A percentile compares a stretch with the other conserved stretches of the same genome.
phyloP scores from a whole-genome alignment of 768 basidiomycete species.

The Mycena rosella region DNA sequence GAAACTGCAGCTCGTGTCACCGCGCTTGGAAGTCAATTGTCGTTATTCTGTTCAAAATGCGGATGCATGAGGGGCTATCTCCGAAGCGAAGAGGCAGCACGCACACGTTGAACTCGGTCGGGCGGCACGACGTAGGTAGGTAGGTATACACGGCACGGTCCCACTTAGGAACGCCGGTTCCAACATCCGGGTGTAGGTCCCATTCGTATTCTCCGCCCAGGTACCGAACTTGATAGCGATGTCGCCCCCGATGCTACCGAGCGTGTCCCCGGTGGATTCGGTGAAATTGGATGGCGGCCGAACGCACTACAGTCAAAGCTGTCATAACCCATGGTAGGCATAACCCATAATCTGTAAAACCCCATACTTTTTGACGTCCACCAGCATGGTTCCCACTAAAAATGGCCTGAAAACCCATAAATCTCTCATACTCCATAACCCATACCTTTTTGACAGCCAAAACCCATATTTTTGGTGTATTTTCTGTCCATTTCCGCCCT shows the following conservation, averaged over 20 bases:
- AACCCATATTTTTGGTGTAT: no score
- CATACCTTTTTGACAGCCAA: no score
- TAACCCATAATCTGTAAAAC: no score
- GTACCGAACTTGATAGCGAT: constrained; percentile 67
- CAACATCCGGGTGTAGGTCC: constrained; percentile 63
- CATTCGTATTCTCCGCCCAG: constrained; percentile 51
- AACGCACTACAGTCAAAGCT: no score
- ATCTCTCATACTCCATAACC: no score
- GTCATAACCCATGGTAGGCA: no score
- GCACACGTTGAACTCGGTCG: constrained; percentile 71
- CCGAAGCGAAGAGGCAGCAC: constrained; percentile 40
- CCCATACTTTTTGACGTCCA: no score
- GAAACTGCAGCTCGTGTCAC: constrained; percentile 71
- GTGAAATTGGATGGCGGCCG: constrained; percentile 65
- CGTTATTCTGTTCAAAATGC: constrained; percentile 59
- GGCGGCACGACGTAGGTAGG: constrained; percentile 66
- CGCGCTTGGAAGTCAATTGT: constrained; percentile 74
- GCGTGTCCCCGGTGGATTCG: constrained; percentile 69
- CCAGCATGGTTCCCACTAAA: no score
- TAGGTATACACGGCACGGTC: no score
- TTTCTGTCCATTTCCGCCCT: no score
- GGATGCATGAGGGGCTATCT: neutral
- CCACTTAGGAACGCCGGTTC: no score
- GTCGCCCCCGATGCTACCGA: constrained; percentile 74
- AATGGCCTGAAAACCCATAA: no score